Conservation (phyloP, 176 grass and related monocot species). For the Alopecurus myosuroides region DNA sequence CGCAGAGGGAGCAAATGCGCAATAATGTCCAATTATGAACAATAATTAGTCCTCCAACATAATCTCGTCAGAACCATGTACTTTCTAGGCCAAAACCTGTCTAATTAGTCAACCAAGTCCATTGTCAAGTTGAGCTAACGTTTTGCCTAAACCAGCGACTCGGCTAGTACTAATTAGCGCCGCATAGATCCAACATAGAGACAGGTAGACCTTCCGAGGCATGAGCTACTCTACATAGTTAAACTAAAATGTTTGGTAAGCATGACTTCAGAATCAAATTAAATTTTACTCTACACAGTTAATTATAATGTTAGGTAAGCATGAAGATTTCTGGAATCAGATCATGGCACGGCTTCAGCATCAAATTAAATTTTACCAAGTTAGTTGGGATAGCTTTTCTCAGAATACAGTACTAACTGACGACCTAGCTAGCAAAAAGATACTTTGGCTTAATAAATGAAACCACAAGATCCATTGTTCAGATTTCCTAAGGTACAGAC, state of each 20-base stretch:
- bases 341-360: constrained; percentile 10
- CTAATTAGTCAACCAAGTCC: not conserved
- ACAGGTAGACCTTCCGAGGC: constrained; percentile 12
- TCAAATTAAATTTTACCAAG: not conserved
- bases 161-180: not conserved
- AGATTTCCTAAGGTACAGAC: not conserved
- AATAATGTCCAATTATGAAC: not conserved
- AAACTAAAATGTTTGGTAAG: constrained; percentile 26
- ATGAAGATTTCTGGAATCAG: constrained; percentile 13
- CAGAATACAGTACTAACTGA: not conserved
- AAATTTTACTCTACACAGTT: not conserved
- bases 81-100: not conserved
- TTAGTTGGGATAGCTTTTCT: not conserved
- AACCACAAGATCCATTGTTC: not conserved
- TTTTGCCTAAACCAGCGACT: not conserved
- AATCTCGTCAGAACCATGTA: not conserved
- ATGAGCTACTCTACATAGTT: constrained; percentile 12
- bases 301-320: constrained; percentile 22
- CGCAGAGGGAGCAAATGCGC: not conserved
- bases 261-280: not conserved
- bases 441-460: not conserved
- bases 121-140: not conserved
- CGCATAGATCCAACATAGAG: constrained; percentile 20
- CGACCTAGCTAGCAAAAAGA: not conserved
- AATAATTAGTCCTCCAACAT: not conserved